Base-by-base conservation (phyloP, 2,329 filamentous ascomycete species). In the Alternaria dauci region DNA sequence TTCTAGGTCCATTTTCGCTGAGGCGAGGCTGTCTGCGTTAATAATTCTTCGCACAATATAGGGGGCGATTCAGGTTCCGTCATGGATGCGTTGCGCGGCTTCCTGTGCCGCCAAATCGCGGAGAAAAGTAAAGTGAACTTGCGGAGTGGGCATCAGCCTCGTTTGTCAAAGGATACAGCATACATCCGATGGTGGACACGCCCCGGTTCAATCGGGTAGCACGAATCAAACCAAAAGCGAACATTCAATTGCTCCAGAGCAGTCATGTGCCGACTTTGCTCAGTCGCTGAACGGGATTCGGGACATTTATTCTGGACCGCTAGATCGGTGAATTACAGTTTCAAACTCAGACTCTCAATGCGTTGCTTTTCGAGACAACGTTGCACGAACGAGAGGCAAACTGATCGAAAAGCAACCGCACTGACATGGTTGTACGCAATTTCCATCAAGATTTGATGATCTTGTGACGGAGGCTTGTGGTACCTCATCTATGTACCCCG, bases 401-500 rank as follows among this genome's bases (percentile, higher is more conserved):
- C 34, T 28, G 34, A 47, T 43, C 12, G 48, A 59, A 57, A 52
- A 46, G 52, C 30, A 52, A 32, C 26, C 2, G 47, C 32, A 11
- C 12, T 46, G 32, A 42, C 46, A 56, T 60, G 8, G 53, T 38
- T 34, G 52, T 60, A 41, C 52, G 39, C 46, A 30, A 41, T 30
- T 47, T 42, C 36, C 46, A 50, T 48, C 20, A 48, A 46, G 39
- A 28, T 57, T 65, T 59, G 66, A 61, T 73, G 69, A 71, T 65
- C 58, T 55, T 58, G 58, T 72, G 59, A 63, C 58, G 32, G 46
- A 28, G 52, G 55, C 39, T 62, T 67, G 72, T 71, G 62, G 60
- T 70, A 74, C 65, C 64, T 72, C 68, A 75, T 77, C 68, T 71
- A 77, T 69, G 73, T 74, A 72, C 72, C 74, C 72, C 73, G 72